A percentile compares a stretch with the other conserved stretches of the same genome.
Conservation (phyloP, 208 protist genomes). For the Crithidia mellificae region DNA sequence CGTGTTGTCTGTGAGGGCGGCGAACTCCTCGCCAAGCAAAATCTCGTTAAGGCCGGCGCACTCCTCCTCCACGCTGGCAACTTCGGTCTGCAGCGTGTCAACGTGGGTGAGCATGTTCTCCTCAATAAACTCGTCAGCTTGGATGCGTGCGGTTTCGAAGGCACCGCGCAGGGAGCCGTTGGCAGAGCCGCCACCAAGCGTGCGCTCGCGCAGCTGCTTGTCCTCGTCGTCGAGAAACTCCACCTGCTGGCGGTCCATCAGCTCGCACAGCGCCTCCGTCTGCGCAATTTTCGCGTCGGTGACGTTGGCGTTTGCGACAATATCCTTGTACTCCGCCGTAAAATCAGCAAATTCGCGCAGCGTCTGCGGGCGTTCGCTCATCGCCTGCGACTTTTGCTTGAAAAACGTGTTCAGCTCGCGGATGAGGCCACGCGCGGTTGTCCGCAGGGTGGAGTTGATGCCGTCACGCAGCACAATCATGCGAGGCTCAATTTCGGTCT, state of each 20-base stretch:
- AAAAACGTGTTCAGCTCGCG: slow-evolving; percentile 82
- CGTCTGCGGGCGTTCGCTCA: slow-evolving; percentile 73
- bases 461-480: slow-evolving; percentile 76
- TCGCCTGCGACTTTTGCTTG: slow-evolving; percentile 82
- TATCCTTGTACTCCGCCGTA: slow-evolving; percentile 82
- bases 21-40: slow-evolving; percentile 87
- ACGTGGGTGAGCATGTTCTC: slow-evolving; percentile 79
- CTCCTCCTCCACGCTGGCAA: slow-evolving; percentile 87
- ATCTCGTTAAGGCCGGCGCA: slow-evolving; percentile 83
- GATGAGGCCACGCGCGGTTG: slow-evolving; percentile 60
- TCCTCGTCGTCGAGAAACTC: slow-evolving; percentile 90
- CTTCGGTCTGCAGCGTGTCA: slow-evolving; percentile 66
- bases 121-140: slow-evolving; percentile 89
- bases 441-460: slow-evolving; percentile 77
- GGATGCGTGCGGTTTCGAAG: slow-evolving; percentile 83
- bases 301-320: slow-evolving; percentile 46
- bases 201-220: slow-evolving; percentile 87
- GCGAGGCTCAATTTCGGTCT: slow-evolving; percentile 87
- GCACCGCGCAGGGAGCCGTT: slow-evolving; percentile 68
- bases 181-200: slow-evolving; percentile 70
- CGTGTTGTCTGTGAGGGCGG: slow-evolving; percentile 72
- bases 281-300: slow-evolving; percentile 75
- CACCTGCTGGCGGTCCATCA: slow-evolving; percentile 91
- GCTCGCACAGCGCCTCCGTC: slow-evolving; percentile 84
- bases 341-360: slow-evolving; percentile 88